These are phyloP conservation scores for Trypanosoma cruzi DNA, from an alignment of 208 protist genomes.

Conservation along the genomic window DNA sequence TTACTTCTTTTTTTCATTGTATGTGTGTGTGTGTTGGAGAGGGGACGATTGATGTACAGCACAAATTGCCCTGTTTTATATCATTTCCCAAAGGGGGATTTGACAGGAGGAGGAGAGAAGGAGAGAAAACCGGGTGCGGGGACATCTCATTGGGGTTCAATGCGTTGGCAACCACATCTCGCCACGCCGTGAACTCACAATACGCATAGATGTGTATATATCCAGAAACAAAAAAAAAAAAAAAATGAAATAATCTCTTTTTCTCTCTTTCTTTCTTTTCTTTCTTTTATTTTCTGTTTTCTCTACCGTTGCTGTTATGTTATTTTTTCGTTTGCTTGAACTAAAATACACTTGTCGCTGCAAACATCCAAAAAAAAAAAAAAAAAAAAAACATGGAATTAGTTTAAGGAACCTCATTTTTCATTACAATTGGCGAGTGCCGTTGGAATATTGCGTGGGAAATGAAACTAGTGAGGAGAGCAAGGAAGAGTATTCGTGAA, in stretches of 20 bases:
- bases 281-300: conserved; percentile 4
- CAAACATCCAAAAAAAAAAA: neutral
- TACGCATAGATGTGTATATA: conserved; percentile 1
- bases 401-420: neutral
- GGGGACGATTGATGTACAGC: neutral
- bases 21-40: neutral
- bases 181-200: too few species aligned
- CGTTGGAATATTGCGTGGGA: neutral
- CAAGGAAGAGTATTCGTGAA: conserved; percentile 87
- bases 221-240: neutral
- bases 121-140: neutral
- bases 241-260: conserved; percentile 11
- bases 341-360: neutral
- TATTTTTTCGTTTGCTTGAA: neutral
- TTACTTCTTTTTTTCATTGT: neutral
- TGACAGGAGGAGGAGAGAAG: neutral
- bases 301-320: too few species aligned
- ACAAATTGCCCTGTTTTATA: neutral
- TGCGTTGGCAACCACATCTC: neutral
- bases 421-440: neutral
- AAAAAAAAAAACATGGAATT: neutral
- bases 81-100: neutral
- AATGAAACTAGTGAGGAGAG: conserved; percentile 88
- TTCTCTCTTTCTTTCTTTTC: conserved; percentile 10
- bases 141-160: neutral